Base-by-base conservation (phyloP, 306 rosid genomes). In the Ochetophila trinervis region DNA sequence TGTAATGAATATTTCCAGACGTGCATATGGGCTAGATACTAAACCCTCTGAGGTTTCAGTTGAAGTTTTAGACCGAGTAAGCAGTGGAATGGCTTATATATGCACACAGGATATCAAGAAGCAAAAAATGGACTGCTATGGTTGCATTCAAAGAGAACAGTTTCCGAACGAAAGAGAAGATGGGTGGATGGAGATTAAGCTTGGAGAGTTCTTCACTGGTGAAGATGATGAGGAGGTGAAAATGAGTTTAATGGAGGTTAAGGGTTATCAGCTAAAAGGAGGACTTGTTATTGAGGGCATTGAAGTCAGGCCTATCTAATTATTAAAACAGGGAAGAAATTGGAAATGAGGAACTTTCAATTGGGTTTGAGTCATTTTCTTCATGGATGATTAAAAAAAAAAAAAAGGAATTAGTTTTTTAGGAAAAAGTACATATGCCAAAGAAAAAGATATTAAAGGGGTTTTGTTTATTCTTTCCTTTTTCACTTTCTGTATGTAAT, bases 131-230 rank as follows among this genome's bases (percentile, higher is more conserved):
- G 45, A 40, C 45, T 2, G 45, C 45, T 40, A 27, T 2, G 42
- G 9, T 2, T 9, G 10, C 12, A 7, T 37, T 8, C 44, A 37
- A 37, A 37, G 10, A 4, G 35, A 60, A 3, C 9, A 18, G 60
- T 40, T 65, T 16, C 64, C 80, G 0, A 16, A 1, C 0, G 45
- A 77, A 16, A 83, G 95, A 70, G 74, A 68, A 0, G 91, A 81
- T 57, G 87, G 84, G 9, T 88, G 96, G 96, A 71, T 71, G 86
- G 96, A 88, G 78, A 76, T 88, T 53, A 80, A 86, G 72, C 27
- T 88, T 4, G 96, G 96, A 0, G 79, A 78, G 53, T 86, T 88
- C 49, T 79, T 71, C 16, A 76, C 19, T 6, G 85, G 71, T 0
- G 78, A 81, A 55, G 32, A 10, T 4, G 83, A 86, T 22, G 74